These are phyloP conservation scores for Nitzschia putrida DNA, from an alignment of 108 stramenopile species.

Conservation along the genomic window DNA sequence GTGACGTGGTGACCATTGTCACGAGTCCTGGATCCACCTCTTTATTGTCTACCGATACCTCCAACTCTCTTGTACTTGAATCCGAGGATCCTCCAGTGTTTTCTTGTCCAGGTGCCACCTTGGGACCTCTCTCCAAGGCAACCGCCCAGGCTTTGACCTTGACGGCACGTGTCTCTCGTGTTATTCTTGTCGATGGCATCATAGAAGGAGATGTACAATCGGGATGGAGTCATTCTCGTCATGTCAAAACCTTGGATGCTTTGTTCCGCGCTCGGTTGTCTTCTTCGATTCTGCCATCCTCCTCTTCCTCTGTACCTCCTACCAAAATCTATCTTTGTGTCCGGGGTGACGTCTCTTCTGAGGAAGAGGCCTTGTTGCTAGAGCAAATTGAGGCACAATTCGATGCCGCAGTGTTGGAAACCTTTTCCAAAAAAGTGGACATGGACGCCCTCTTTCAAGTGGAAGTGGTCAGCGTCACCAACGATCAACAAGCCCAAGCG, in stretches of 20 bases:
- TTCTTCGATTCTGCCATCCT: neutral
- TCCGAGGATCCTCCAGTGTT: slow-evolving; percentile 28
- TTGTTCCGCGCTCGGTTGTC: slow-evolving; percentile 57
- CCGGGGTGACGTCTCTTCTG: slow-evolving; percentile 30
- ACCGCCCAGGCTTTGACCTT: slow-evolving; percentile 58
- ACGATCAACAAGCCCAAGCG: slow-evolving; percentile 45
- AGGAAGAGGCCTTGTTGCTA: slow-evolving; percentile 35
- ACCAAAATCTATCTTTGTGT: slow-evolving; percentile 47
- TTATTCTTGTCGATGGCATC: slow-evolving; percentile 68
- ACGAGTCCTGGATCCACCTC: slow-evolving; percentile 66
- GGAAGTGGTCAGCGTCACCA: slow-evolving; percentile 39
- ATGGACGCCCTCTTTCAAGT: slow-evolving; percentile 48
- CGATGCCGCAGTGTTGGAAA: slow-evolving; percentile 60
- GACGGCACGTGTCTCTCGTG: slow-evolving; percentile 53
- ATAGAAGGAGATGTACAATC: slow-evolving; percentile 73
- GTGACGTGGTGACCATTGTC: slow-evolving; percentile 64
- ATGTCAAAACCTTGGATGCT: slow-evolving; percentile 74
- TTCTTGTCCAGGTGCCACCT: slow-evolving; percentile 60
- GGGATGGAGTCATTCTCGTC: slow-evolving; percentile 68
- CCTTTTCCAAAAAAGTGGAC: slow-evolving; percentile 4
- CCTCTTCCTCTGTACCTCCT: neutral
- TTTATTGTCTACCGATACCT: slow-evolving; percentile 15
- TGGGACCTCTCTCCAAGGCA: slow-evolving; percentile 39
- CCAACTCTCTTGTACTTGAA: slow-evolving; percentile 24
- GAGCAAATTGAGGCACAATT: slow-evolving; percentile 58